Percentiles rank a stretch among this genome's conserved stretches.
phyloP scores from a whole-genome alignment of 169 alveolate species.

The Cryptosporidium tyzzeri region DNA sequence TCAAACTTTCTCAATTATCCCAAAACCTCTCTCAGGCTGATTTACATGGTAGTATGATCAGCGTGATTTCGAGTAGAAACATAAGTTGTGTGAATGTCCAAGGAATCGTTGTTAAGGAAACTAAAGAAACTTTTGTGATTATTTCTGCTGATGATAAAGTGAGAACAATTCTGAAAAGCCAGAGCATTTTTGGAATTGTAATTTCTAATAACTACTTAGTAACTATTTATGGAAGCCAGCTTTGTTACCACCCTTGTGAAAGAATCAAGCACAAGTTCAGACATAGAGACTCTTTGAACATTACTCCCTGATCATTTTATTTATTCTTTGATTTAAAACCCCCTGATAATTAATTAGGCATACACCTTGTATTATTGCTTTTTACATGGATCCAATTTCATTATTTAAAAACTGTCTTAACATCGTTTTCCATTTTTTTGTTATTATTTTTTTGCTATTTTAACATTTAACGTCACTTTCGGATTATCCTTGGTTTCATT shows the following conservation, averaged over 20 bases:
- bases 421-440: neutral
- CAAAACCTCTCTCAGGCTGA: conserved; percentile 52
- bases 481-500: conserved; percentile 47
- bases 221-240: conserved; percentile 48
- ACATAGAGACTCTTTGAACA: conserved; percentile 36
- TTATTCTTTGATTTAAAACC: no score
- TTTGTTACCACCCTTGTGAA: conserved; percentile 67
- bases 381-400: neutral
- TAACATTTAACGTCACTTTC: neutral
- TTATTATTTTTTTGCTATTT: neutral
- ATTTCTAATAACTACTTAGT: conserved; percentile 14
- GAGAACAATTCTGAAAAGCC: conserved; percentile 30
- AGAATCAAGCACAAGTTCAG: conserved; percentile 70
- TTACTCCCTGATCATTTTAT: neutral
- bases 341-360: neutral
- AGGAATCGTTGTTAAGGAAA: conserved; percentile 65
- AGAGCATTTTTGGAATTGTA: conserved; percentile 22
- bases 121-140: conserved; percentile 64
- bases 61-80: conserved; percentile 48
- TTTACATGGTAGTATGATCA: conserved; percentile 39
- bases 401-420: neutral
- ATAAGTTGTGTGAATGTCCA: conserved; percentile 41
- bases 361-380: neutral
- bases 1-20: conserved; percentile 42
- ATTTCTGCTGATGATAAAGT: conserved; percentile 53